Evolutionary conservation across 2,329 filamentous ascomycete genomes (phyloP), one percentile per base, ranked within the genome.

Genomic region (Fusarium piperis): DNA sequence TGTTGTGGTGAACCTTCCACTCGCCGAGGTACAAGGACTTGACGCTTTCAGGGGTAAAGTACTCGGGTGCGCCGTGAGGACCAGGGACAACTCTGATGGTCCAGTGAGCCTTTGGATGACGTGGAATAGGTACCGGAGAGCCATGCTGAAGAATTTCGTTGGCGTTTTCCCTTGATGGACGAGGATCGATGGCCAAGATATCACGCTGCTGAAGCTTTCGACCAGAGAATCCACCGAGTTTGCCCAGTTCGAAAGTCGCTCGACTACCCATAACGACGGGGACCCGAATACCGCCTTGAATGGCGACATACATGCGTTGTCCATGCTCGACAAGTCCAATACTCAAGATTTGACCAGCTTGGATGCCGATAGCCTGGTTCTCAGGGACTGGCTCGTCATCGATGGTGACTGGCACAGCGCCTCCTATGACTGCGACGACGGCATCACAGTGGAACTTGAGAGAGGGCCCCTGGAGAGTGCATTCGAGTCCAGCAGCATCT

Each of bases 1-100:
- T 82, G 62, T 84, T 84, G 72, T 83, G 79, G 12, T 82, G 79
- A 2, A 84, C 79, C 7, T 70, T 77, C 82, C 82, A 85, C 5
- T 79, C 73, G 7, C 73, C 78, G 1, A 74, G 70, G 41, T 81
- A 84, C 6, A 83, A 67, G 2, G 70, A 68, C 4, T 71, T 65
- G 13, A 78, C 71, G 2, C 81, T 78, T 4, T 78, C 73, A 4
- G 67, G 20, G 11, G 81, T 81, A 62, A 83, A 81, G 52, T 80
- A 80, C 56, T 83, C 81, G 3, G 79, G 78, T 2, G 81, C 76
- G 1, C 80, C 80, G 18, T 84, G 81, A 0, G 82, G 83, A 0
- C 83, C 82, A 1, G 80, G 81, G 8, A 84, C 71, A 3, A 80
- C 82, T 30, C 76, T 63, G 12, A 84, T 75, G 0, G 63, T 76